These are phyloP conservation scores for Gossypium trilobum DNA, from an alignment of 441 rosid species.

Conservation along the genomic window DNA sequence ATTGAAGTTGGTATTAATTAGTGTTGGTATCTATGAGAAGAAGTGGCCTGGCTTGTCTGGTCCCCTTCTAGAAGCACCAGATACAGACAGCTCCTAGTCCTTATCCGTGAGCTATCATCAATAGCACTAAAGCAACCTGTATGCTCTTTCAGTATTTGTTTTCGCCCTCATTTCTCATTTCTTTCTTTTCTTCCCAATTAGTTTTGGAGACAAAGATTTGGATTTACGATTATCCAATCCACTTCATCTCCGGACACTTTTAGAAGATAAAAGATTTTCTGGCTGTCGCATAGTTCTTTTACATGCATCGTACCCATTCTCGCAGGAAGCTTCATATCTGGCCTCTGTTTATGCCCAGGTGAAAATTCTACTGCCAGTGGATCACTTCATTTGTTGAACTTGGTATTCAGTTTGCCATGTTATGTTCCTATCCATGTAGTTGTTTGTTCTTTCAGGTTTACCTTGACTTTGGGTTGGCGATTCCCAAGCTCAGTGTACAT, in stretches of 20 bases:
- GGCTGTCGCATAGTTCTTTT: constrained; percentile 68
- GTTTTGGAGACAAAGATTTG: constrained; percentile 91
- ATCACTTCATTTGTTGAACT: background rate
- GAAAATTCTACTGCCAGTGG: constrained; percentile 9
- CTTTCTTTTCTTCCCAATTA: constrained; percentile 20
- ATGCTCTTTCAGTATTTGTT: background rate
- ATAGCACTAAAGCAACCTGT: background rate
- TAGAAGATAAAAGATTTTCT: constrained; percentile 73
- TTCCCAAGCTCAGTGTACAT: constrained; percentile 80
- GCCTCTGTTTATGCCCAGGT: constrained; percentile 88
- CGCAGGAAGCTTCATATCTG: constrained; percentile 84
- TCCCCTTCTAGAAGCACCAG: background rate
- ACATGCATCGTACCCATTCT: constrained; percentile 94
- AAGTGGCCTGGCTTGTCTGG: constrained; percentile 3
- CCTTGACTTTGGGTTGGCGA: constrained; percentile 91
- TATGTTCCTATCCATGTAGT: constrained; percentile 14
- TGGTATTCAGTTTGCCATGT: constrained; percentile 8
- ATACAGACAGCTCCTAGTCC: constrained; percentile 11
- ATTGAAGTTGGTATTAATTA: background rate
- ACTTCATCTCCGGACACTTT: constrained; percentile 63
- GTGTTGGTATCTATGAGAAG: background rate
- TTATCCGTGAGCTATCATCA: constrained; percentile 8
- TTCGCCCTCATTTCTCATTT: constrained; percentile 2
- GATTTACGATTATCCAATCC: constrained; percentile 86
- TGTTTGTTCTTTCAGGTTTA: constrained; percentile 49